A percentile compares a stretch with the other conserved stretches of the same genome.
Evolutionary conservation across 805 yeast genomes (phyloP).

Genomic region (Schizosaccharomyces octosporus): DNA sequence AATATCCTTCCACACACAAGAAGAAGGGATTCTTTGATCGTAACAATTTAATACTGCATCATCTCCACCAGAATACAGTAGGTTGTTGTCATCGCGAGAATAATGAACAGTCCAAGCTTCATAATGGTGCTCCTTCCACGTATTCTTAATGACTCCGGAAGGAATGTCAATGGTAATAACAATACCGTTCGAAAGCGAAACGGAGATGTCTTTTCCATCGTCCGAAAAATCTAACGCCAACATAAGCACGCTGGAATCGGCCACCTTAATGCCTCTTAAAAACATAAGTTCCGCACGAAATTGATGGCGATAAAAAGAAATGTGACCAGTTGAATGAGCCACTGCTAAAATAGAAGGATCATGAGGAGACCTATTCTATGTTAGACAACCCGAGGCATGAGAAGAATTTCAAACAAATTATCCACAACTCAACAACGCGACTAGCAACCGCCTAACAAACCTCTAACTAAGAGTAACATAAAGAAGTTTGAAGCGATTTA

Average conservation of each 20-base stretch:
- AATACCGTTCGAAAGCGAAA: neutral
- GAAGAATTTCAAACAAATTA: neutral
- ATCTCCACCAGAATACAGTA: neutral
- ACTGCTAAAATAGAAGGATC: neutral
- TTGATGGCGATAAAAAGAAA: neutral
- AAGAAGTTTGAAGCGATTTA: no score
- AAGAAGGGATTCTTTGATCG: neutral
- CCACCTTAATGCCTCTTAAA: neutral
- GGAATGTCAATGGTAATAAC: neutral
- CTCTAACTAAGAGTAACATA: no score
- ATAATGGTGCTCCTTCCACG: neutral
- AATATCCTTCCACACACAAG: neutral
- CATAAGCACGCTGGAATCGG: neutral
- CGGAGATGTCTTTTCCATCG: neutral
- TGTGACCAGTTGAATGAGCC: neutral
- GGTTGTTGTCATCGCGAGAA: neutral
- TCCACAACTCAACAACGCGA: neutral
- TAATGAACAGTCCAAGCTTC: conserved; percentile 2
- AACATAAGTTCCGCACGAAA: neutral
- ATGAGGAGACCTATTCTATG: neutral
- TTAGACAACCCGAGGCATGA: neutral
- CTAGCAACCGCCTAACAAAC: neutral
- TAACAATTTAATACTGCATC: neutral
- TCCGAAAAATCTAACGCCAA: neutral
- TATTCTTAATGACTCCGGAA: neutral